phyloP scores from a whole-genome alignment of 1,284 basidiomycete genomes.

The Ceratobasidium papillatum region DNA sequence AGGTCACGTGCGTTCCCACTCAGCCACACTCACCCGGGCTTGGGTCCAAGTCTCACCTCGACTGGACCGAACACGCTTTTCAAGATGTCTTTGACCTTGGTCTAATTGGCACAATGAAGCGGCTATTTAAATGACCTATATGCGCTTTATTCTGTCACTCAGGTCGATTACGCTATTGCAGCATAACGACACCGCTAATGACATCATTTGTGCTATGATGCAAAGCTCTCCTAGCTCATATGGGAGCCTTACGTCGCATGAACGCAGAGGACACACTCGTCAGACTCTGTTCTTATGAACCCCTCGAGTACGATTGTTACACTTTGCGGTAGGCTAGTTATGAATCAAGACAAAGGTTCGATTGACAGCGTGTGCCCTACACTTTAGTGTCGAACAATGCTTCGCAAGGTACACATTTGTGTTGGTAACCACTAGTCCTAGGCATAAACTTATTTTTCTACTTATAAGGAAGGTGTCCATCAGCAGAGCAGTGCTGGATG shows the following conservation, averaged over 20 bases:
- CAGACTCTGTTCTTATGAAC: too few relatives aligned
- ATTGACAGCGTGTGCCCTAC: neutral
- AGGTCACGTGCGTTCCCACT: conserved; percentile 10
- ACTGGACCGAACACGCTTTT: neutral
- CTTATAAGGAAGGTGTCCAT: neutral
- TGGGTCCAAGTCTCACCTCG: conserved; percentile 11
- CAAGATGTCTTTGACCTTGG: neutral
- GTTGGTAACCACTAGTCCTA: neutral
- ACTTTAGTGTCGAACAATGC: neutral
- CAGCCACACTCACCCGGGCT: neutral
- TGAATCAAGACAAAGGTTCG: neutral
- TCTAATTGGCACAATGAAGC: too few relatives aligned
- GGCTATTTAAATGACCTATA: too few relatives aligned
- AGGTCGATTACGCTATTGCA: too few relatives aligned
- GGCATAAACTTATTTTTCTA: neutral
- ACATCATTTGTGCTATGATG: too few relatives aligned
- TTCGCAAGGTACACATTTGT: neutral
- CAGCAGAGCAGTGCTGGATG: neutral
- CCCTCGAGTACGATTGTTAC: too few relatives aligned
- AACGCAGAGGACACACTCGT: too few relatives aligned
- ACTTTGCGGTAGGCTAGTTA: neutral
- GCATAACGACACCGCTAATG: too few relatives aligned
- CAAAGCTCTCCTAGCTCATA: too few relatives aligned
- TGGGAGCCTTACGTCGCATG: too few relatives aligned
- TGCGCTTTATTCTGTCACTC: too few relatives aligned